Evolutionary conservation across 2,329 filamentous ascomycete genomes (phyloP).

Genomic region (Verticillium longisporum): DNA sequence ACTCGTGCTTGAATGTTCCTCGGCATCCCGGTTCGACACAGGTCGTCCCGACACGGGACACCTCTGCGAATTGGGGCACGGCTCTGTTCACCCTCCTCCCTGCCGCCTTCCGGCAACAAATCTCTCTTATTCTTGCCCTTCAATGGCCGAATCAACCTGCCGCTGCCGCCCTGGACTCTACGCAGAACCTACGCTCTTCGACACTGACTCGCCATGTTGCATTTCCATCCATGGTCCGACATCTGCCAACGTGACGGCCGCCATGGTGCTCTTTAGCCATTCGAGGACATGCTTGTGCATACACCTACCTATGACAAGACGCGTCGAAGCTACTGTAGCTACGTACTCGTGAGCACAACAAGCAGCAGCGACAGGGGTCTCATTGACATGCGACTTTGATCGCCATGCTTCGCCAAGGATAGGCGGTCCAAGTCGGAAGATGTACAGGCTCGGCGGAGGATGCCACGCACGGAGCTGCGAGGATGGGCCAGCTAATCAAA

Average conservation of each 20-base stretch:
- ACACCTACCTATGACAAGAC: background rate
- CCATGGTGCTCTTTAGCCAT: background rate
- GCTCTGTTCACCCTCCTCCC: background rate
- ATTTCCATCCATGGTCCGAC: background rate
- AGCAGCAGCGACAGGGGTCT: background rate
- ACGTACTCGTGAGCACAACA: background rate
- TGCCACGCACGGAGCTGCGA: conserved; percentile 6
- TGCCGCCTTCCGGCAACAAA: background rate
- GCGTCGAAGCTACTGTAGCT: background rate
- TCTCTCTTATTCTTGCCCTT: background rate
- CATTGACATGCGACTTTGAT: conserved; percentile 10
- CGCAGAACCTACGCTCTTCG: background rate
- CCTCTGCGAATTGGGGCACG: background rate
- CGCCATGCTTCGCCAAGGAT: conserved; percentile 12
- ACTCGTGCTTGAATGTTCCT: background rate
- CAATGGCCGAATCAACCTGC: background rate
- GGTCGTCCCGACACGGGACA: background rate
- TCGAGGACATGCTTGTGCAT: background rate
- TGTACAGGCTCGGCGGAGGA: conserved; percentile 1
- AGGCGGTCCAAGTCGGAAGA: conserved; percentile 8
- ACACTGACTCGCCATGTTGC: background rate
- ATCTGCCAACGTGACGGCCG: background rate
- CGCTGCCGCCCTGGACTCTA: background rate
- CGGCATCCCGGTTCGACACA: conserved; percentile 3
- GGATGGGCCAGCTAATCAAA: conserved; percentile 9